Evolutionary conservation across 2,329 filamentous ascomycete species (phyloP).

Genomic region (Dactylellina drechsleri): DNA sequence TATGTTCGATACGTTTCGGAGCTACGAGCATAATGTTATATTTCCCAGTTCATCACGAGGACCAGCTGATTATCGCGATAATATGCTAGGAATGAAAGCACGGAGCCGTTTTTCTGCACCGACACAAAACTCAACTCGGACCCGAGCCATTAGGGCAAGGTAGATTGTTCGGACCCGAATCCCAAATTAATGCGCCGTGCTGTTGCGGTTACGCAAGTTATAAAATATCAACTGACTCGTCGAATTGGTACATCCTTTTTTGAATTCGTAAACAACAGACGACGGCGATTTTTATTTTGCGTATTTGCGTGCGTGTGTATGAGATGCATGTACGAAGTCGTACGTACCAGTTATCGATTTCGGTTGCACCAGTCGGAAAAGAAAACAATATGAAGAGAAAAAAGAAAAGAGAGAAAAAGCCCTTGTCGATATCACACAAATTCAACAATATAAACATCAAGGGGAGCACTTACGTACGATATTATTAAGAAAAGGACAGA

Average conservation of each 20-base stretch:
- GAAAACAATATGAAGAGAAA: too few species aligned
- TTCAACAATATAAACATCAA: neutral
- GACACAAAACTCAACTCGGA: neutral
- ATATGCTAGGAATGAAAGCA: neutral
- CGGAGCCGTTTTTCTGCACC: constrained; percentile 1
- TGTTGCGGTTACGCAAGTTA: constrained; percentile 47
- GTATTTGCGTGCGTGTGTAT: too few species aligned
- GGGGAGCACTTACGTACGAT: constrained; percentile 23
- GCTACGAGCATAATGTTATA: neutral
- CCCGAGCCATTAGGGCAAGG: neutral
- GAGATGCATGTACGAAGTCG: too few species aligned
- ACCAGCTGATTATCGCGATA: constrained; percentile 35
- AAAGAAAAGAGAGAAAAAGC: too few species aligned
- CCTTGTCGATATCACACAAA: neutral
- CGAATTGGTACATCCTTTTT: neutral
- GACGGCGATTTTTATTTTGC: constrained; percentile 1
- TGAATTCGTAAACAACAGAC: constrained; percentile 21
- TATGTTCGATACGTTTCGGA: neutral
- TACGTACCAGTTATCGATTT: neutral
- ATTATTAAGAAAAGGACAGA: constrained; percentile 24
- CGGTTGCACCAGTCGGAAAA: neutral
- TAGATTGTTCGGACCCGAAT: constrained; percentile 34
- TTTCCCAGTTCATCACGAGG: neutral
- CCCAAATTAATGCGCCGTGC: constrained; percentile 20
- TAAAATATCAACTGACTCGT: constrained; percentile 23